Conservation (phyloP, 371 early-diverging fungal species). For the Gilbertella persicaria region DNA sequence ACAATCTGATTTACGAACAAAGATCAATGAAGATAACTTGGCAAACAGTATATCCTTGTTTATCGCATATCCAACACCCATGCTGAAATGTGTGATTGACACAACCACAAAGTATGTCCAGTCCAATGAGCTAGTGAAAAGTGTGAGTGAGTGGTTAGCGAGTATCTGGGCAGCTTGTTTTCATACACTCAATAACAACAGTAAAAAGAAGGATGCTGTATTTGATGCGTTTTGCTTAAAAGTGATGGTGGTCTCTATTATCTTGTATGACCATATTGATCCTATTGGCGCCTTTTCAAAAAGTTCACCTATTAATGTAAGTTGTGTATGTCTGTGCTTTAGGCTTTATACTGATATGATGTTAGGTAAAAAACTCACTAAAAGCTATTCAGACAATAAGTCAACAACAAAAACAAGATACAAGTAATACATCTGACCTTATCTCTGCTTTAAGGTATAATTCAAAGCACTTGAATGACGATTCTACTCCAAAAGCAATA, state of each 20-base stretch:
- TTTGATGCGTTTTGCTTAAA: conserved; percentile 62
- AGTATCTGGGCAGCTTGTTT: conserved; percentile 72
- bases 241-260: conserved; percentile 86
- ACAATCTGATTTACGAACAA: conserved; percentile 46
- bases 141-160: conserved; percentile 66
- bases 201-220: conserved; percentile 36
- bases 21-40: conserved; percentile 81
- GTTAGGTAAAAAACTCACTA: conserved; percentile 65
- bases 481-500: conserved; percentile 74
- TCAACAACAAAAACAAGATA: conserved; percentile 28
- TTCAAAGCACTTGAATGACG: conserved; percentile 82
- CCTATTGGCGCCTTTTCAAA: conserved; percentile 79
- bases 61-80: conserved; percentile 93
- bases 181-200: conserved; percentile 56
- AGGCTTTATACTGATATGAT: too few species aligned
- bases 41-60: conserved; percentile 94
- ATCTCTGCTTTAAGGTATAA: conserved; percentile 80
- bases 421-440: conserved; percentile 61
- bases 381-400: conserved; percentile 68
- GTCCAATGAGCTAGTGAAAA: conserved; percentile 42
- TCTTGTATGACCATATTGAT: conserved; percentile 91
- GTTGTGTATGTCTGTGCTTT: too few species aligned
- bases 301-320: conserved; percentile 78
- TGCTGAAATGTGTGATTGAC: conserved; percentile 87
- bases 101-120: conserved; percentile 63